These are phyloP conservation scores for Pseudogymnoascus sp. DNA, from an alignment of 2,329 filamentous ascomycete species.

Conservation along the genomic window DNA sequence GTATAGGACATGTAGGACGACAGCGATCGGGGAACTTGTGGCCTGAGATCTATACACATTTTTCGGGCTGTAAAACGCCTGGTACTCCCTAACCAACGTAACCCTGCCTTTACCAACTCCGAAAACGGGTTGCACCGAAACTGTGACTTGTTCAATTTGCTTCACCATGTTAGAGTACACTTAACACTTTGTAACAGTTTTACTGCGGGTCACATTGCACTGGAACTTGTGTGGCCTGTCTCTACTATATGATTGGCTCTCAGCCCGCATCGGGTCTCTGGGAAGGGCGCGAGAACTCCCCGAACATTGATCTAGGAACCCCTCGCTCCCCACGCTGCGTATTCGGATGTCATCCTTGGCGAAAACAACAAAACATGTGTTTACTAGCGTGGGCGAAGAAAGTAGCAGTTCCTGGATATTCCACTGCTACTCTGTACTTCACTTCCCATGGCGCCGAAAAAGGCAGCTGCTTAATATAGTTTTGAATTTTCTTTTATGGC, in stretches of 20 bases:
- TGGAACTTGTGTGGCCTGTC: not conserved
- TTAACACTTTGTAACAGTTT: not conserved
- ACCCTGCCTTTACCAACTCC: not conserved
- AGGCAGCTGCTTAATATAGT: not conserved
- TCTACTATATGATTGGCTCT: not conserved
- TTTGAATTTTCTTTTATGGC: constrained; percentile 9
- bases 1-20: not conserved
- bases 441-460: not conserved
- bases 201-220: not conserved
- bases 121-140: not conserved
- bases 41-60: not conserved
- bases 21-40: not conserved
- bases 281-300: constrained; percentile 5
- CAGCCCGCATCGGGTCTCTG: not conserved
- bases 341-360: constrained; percentile 2
- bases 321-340: not conserved
- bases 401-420: not conserved
- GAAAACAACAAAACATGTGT: constrained; percentile 4
- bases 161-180: not conserved
- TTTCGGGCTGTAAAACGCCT: not conserved
- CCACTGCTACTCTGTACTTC: not conserved
- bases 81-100: not conserved
- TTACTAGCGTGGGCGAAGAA: not conserved
- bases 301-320: not conserved
- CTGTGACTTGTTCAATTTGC: not conserved